These are phyloP conservation scores for Calocera cornea DNA, from an alignment of 768 basidiomycete genomes.

Conservation along the genomic window DNA sequence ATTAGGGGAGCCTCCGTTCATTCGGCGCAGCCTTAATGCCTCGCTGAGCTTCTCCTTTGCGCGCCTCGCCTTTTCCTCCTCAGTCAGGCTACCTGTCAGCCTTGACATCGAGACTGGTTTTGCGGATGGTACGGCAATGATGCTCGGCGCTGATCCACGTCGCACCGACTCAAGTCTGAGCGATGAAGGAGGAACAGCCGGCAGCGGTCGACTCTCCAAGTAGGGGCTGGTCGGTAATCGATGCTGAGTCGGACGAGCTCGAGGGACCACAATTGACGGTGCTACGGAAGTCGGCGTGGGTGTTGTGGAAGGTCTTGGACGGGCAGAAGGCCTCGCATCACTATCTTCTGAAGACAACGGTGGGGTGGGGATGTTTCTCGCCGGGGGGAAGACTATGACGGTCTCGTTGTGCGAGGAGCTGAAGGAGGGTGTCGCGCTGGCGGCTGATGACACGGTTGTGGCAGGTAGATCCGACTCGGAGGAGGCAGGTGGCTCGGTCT, in stretches of 20 bases:
- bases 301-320: background rate
- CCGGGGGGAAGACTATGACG: background rate
- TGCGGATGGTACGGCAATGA: background rate
- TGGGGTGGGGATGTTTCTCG: background rate
- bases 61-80: background rate
- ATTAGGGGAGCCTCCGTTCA: background rate
- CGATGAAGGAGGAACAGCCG: background rate
- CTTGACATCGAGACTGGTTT: background rate
- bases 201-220: background rate
- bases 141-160: background rate
- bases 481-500: background rate
- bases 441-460: background rate
- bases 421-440: background rate
- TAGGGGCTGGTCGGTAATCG: background rate
- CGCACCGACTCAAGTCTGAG: background rate
- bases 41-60: background rate
- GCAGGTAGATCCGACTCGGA: background rate
- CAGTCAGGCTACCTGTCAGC: background rate
- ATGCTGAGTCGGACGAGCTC: background rate
- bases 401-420: background rate
- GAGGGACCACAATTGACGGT: background rate
- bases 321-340: background rate
- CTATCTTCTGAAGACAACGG: background rate
- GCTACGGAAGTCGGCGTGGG: background rate
- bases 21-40: background rate